phyloP scores from a whole-genome alignment of 306 rosid species.

The Gastrolobium villosum region DNA sequence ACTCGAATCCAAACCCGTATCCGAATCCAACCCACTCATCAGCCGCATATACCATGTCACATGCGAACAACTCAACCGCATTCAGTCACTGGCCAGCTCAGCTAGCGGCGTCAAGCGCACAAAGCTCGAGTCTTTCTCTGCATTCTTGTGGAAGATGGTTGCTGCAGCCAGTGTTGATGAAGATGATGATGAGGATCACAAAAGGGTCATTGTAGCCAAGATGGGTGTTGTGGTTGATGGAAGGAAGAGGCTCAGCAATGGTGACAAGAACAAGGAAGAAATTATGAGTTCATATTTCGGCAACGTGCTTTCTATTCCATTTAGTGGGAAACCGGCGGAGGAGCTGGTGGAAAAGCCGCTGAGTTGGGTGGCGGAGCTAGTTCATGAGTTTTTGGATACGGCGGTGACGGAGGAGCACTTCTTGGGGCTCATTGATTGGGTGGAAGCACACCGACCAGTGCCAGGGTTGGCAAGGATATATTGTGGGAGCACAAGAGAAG shows the following conservation, averaged over 20 bases:
- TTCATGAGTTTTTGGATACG: slow-evolving; percentile 54
- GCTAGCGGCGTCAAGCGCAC: slow-evolving; percentile 33
- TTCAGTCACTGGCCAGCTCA: slow-evolving; percentile 60
- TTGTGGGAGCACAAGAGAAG: neutral
- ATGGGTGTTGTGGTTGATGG: slow-evolving; percentile 87
- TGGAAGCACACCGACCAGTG: slow-evolving; percentile 68
- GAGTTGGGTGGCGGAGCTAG: slow-evolving; percentile 55
- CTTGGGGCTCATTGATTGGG: slow-evolving; percentile 78
- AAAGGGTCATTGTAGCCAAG: slow-evolving; percentile 42
- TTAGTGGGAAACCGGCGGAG: slow-evolving; percentile 39
- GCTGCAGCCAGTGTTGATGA: slow-evolving; percentile 11
- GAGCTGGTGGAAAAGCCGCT: slow-evolving; percentile 60
- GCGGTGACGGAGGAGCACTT: slow-evolving; percentile 71
- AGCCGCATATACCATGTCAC: slow-evolving; percentile 70
- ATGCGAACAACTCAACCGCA: slow-evolving; percentile 43
- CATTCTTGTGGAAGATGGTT: slow-evolving; percentile 77
- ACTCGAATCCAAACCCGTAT: neutral
- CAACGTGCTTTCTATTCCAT: slow-evolving; percentile 73
- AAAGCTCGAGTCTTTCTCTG: slow-evolving; percentile 68
- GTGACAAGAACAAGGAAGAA: neutral
- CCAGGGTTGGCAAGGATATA: slow-evolving; percentile 58
- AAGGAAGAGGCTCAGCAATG: slow-evolving; percentile 55
- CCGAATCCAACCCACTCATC: slow-evolving; percentile 17
- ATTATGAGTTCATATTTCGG: slow-evolving; percentile 63
- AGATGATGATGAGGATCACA: neutral